Percentiles rank a stretch among this genome's conserved stretches.
Evolutionary conservation across 2,329 filamentous ascomycete genomes (phyloP).

Genomic region (Pseudocercospora cruenta): DNA sequence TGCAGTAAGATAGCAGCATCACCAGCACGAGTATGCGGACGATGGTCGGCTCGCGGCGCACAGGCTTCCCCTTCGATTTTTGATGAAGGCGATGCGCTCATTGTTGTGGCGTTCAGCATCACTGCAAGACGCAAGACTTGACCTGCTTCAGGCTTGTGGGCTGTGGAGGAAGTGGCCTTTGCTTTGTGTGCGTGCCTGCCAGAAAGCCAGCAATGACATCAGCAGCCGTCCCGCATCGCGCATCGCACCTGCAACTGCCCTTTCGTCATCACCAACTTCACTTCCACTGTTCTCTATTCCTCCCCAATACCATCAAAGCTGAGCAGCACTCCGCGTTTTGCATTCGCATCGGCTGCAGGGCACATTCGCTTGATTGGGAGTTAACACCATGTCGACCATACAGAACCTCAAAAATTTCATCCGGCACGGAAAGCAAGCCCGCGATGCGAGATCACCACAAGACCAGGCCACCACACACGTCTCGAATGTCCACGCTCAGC

Average conservation of each 20-base stretch:
- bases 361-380: not conserved
- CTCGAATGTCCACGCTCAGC: slow-evolving; percentile 67
- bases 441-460: slow-evolving; percentile 62
- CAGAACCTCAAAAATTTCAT: slow-evolving; percentile 99
- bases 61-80: not conserved
- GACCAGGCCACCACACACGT: slow-evolving; percentile 66
- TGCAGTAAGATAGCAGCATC: not conserved
- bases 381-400: slow-evolving; percentile 67
- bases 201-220: not conserved
- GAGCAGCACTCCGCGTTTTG: not conserved
- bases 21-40: too few species aligned
- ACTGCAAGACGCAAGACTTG: too few species aligned
- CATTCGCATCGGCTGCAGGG: not conserved
- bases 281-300: not conserved
- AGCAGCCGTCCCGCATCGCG: not conserved
- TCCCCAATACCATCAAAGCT: not conserved
- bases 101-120: not conserved
- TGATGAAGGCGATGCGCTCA: not conserved
- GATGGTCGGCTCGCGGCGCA: too few species aligned
- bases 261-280: slow-evolving; percentile 1
- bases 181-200: not conserved
- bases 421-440: slow-evolving; percentile 94
- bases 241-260: not conserved
- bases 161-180: not conserved
- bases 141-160: too few species aligned